Evolutionary conservation across 176 grass and related monocot genomes (phyloP).

Genomic region (Oryza glaberrima): DNA sequence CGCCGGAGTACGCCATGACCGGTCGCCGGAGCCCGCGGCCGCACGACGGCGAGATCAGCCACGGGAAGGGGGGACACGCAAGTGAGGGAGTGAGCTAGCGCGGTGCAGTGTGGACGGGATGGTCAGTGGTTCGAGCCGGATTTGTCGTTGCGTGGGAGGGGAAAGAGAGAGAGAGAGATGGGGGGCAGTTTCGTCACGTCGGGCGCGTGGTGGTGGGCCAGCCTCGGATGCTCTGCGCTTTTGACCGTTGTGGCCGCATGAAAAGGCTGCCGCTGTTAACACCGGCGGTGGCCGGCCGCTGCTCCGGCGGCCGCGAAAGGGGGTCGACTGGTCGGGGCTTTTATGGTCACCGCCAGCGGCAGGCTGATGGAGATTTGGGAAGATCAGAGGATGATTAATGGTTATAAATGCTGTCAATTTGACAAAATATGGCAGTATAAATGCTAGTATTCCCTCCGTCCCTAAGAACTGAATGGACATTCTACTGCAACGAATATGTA

Average conservation of each 20-base stretch:
- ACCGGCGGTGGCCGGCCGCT: slow-evolving; percentile 1
- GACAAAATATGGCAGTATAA: too few relatives aligned
- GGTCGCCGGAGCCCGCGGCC: neutral
- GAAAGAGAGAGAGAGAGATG: neutral
- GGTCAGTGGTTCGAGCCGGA: neutral
- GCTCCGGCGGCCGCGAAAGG: neutral
- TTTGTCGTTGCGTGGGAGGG: neutral
- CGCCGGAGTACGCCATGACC: slow-evolving; percentile 43
- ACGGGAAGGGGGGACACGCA: neutral
- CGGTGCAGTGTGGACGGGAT: neutral
- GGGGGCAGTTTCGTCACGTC: slow-evolving; percentile 29
- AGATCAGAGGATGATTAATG: neutral
- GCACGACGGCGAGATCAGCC: slow-evolving; percentile 15
- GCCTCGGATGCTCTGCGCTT: slow-evolving; percentile 21
- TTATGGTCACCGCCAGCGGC: neutral
- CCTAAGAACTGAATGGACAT: too few relatives aligned
- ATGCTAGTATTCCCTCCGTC: too few relatives aligned
- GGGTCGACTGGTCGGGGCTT: neutral
- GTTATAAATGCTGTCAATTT: too few relatives aligned
- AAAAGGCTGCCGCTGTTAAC: neutral
- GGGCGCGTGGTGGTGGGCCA: slow-evolving; percentile 32
- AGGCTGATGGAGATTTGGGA: neutral
- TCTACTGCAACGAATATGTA: too few relatives aligned
- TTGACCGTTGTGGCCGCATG: slow-evolving; percentile 39
- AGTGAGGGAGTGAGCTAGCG: too few relatives aligned